phyloP scores from a whole-genome alignment of 257 asterid species.

The Nicotiana noctiflora region DNA sequence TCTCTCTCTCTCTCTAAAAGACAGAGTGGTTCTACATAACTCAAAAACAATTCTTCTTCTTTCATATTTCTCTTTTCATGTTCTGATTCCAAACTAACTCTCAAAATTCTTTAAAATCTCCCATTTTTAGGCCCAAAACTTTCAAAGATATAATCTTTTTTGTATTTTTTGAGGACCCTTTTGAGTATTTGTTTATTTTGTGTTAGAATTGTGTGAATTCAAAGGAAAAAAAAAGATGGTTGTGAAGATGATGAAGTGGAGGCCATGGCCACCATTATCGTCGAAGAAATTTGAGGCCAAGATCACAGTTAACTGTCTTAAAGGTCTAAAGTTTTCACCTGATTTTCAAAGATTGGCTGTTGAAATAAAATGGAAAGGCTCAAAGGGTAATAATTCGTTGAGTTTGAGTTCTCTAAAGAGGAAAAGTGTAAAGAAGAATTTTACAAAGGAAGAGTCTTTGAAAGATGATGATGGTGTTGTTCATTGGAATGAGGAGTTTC shows the following conservation, averaged over 20 bases:
- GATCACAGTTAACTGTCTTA: conserved; percentile 31
- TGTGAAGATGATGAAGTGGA: conserved; percentile 79
- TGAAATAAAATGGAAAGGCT: conserved; percentile 72
- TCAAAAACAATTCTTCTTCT: not conserved
- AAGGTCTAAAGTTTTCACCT: conserved; percentile 20
- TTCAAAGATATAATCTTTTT: not conserved
- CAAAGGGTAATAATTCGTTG: conserved; percentile 31
- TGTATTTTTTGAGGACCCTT: not conserved
- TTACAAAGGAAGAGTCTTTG: conserved; percentile 41
- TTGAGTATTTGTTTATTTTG: not conserved
- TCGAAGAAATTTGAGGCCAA: conserved; percentile 56
- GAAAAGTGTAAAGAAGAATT: conserved; percentile 39
- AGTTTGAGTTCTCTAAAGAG: conserved; percentile 33
- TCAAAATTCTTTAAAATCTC: not conserved
- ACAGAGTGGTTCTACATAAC: not conserved
- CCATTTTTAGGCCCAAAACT: not conserved
- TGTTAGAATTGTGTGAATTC: not conserved
- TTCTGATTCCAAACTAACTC: not conserved
- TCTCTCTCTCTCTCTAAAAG: not conserved
- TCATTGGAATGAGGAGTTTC: conserved; percentile 62
- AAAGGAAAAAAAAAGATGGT: conserved; percentile 31
- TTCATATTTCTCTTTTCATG: not conserved
- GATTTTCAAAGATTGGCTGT: conserved; percentile 34
- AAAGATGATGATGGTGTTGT: conserved; percentile 28
- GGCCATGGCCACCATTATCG: conserved; percentile 55